Evolutionary conservation across 306 rosid species (phyloP), one percentile per base, ranked within the genome.

Genomic region (Crotalaria pallida): DNA sequence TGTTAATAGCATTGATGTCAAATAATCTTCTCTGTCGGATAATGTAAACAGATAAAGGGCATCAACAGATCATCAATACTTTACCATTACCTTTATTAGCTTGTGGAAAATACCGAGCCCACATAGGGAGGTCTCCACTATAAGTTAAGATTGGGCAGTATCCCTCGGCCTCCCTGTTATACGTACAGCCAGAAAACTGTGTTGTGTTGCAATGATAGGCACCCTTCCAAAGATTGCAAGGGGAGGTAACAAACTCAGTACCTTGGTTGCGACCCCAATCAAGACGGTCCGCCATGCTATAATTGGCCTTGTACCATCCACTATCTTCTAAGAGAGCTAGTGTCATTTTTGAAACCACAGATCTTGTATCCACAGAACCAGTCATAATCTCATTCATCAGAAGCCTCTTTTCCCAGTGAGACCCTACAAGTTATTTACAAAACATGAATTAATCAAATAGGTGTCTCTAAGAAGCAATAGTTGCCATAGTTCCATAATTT

Each of bases 221-320:
- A 62, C 96, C 99, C 84, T 94, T 94, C 99, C 97, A 94, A 16
- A 74, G 72, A 78, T 88, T 91, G 91, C 99, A 94, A 36, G 96
- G 96, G 58, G 87, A 84, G 23, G 89, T 94, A 65, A 91, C 89
- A 82, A 94, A 94, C 18, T 87, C 97, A 34, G 86, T 84, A 73
- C 99, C 99, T 82, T 94, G 97, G 72, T 87, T 91, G 76, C 82
- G 92, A 53, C 99, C 99, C 99, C 99, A 94, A 73, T 91, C 99
- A 77, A 94, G 97, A 75, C 19, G 82, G 80, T 94, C 99, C 12
- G 97, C 99, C 96, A 91, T 86, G 69, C 96, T 91, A 86, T 94
- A 94, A 85, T 94, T 94, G 67, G 99, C 99, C 73, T 76, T 83
- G 82, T 94, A 94, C 99, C 99, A 94, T 80, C 99, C 97, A 57